A percentile compares a stretch with the other conserved stretches of the same genome.
Evolutionary conservation across 805 yeast genomes (phyloP).

Genomic region (Monosporozyma siamensis): DNA sequence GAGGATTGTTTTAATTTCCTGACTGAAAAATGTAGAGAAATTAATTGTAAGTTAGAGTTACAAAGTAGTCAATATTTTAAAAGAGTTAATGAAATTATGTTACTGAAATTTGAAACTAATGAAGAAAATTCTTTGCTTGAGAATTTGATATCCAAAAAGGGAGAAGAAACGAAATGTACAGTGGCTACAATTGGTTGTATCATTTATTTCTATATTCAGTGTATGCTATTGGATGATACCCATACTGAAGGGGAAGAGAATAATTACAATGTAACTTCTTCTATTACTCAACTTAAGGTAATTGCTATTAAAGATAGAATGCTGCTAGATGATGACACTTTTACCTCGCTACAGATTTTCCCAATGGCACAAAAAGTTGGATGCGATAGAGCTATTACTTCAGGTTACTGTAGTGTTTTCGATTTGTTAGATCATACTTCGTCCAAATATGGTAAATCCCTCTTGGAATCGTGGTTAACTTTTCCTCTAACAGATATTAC

Average conservation of each 20-base stretch:
- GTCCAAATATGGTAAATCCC: slow-evolving; percentile 25
- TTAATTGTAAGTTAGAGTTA: slow-evolving; percentile 9
- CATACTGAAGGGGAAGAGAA: too few species aligned
- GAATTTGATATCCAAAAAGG: slow-evolving; percentile 1
- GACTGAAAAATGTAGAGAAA: slow-evolving; percentile 5
- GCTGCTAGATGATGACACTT: slow-evolving; percentile 22
- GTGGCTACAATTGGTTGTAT: slow-evolving; percentile 10
- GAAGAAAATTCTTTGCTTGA: not conserved
- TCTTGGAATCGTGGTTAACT: slow-evolving; percentile 29
- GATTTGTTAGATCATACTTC: slow-evolving; percentile 17
- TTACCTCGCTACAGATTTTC: slow-evolving; percentile 20
- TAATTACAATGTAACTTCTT: not conserved
- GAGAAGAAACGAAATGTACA: slow-evolving; percentile 5
- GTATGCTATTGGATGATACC: too few species aligned
- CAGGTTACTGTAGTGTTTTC: slow-evolving; percentile 15
- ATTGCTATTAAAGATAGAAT: slow-evolving; percentile 10
- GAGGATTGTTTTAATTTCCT: slow-evolving; percentile 8
- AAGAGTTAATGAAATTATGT: slow-evolving; percentile 1
- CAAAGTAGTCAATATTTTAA: slow-evolving; percentile 9
- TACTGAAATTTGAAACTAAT: not conserved
- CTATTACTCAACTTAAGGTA: slow-evolving; percentile 4
- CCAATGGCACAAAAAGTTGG: slow-evolving; percentile 11
- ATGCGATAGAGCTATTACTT: slow-evolving; percentile 9
- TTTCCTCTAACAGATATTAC: slow-evolving; percentile 28
- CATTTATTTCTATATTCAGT: not conserved